Percentiles rank a stretch among this genome's conserved stretches.
Conservation (phyloP, 139 green algal species). For the Micractinium conductrix region DNA sequence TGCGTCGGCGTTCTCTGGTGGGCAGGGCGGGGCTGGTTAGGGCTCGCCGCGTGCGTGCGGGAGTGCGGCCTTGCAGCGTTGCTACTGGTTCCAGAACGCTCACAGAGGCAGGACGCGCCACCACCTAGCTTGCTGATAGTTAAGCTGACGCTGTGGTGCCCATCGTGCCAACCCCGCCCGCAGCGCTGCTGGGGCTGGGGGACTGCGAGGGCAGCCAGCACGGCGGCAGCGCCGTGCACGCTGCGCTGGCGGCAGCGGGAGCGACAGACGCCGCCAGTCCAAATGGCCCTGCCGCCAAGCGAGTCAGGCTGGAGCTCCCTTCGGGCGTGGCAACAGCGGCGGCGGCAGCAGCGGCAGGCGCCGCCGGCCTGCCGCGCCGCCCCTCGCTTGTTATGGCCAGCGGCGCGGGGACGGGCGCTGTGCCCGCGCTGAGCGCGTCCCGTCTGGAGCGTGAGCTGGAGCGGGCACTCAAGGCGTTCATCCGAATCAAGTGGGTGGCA, state of each 20-base stretch:
- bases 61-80: neutral
- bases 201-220: slow-evolving; percentile 12
- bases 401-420: neutral
- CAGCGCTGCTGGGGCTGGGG: slow-evolving; percentile 3
- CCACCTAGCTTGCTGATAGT: too few species aligned
- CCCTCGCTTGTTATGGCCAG: neutral
- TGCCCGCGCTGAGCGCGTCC: neutral
- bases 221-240: neutral
- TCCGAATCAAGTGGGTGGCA: slow-evolving; percentile 74
- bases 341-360: neutral
- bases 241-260: neutral
- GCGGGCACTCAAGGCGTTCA: slow-evolving; percentile 82
- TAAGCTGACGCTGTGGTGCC: too few species aligned
- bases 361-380: neutral
- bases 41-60: too few species aligned
- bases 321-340: too few species aligned
- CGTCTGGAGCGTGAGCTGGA: slow-evolving; percentile 76
- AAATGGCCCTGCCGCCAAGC: slow-evolving; percentile 3
- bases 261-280: neutral
- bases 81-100: too few species aligned
- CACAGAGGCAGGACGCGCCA: too few species aligned
- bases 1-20: slow-evolving; percentile 7
- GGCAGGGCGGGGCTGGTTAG: neutral
- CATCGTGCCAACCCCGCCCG: too few species aligned
- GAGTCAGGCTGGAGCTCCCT: neutral